Base-by-base conservation (phyloP, 805 yeast genomes). In the Metschnikowia reukaufii region DNA sequence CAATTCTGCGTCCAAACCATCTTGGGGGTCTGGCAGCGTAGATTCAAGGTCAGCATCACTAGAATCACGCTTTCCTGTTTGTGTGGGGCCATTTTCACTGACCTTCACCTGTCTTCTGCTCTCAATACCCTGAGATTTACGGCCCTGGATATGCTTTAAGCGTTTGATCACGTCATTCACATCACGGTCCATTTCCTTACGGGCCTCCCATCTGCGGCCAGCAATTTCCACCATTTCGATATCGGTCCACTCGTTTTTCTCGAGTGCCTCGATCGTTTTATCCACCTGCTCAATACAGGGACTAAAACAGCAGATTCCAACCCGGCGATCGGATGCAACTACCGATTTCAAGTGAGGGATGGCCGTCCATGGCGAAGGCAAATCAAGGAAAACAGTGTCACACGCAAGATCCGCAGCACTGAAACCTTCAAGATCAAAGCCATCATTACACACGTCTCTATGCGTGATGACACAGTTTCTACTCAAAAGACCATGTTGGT, bases 251-350 rank as follows among this genome's bases (percentile, higher is more conserved):
- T 96, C 96, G 36, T 83, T 64, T 29, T 72, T 77, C 55, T 84
- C 83, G 48, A 94, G 69, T 0, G 87, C 84, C 53, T 80, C 84
- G 10, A 92, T 82, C 0, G 98, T 88, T 62, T 87, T 84, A 48
- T 85, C 85, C 3, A 94, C 99, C 69, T 94, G 99, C 67, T 94
- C 99, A 39, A 94, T 87, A 66, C 99, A 94, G 8, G 99, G 99
- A 33, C 96, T 88, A 62, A 94, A 94, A 66, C 99, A 94, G 67
- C 99, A 94, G 44, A 94, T 77, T 2, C 86, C 82, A 18, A 82
- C 87, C 21, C 74, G 72, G 45, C 74, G 71, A 16, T 68, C 68
- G 7, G 69, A 64, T 7, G 86, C 68, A 13, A 87, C 75, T 1
- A 86, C 95, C 27, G 60, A 56, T 10, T 73, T 68, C 38, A 92